These are phyloP conservation scores for Spirogloea muscicola DNA, from an alignment of 139 green algal species.

Conservation along the genomic window DNA sequence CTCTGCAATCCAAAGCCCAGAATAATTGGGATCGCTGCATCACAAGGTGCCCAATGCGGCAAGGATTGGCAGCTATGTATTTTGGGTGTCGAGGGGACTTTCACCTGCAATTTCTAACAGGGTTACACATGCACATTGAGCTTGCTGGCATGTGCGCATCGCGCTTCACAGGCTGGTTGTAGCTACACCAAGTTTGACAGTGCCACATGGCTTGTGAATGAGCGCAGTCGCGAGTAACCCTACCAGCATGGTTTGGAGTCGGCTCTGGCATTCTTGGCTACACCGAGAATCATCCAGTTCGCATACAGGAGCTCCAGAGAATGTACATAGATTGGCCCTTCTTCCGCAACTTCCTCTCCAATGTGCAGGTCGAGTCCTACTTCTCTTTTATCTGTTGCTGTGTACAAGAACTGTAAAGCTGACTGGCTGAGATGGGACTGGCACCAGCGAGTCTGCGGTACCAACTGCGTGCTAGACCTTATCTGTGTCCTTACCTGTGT, in stretches of 20 bases:
- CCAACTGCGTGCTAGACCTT: not conserved
- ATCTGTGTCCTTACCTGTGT: not conserved
- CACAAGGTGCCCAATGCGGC: too few relatives aligned
- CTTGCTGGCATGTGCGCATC: too few relatives aligned
- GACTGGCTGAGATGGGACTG: not conserved
- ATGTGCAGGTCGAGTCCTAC: slow-evolving; percentile 1
- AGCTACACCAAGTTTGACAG: too few relatives aligned
- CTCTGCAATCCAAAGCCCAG: too few relatives aligned
- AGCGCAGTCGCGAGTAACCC: slow-evolving; percentile 74
- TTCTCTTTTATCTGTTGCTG: not conserved
- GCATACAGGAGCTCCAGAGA: slow-evolving; percentile 61
- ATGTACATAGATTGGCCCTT: slow-evolving; percentile 97
- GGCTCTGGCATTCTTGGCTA: slow-evolving; percentile 37
- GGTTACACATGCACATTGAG: too few relatives aligned
- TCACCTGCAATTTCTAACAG: too few relatives aligned
- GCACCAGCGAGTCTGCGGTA: not conserved
- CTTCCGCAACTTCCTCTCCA: slow-evolving; percentile 63
- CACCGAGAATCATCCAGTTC: slow-evolving; percentile 44
- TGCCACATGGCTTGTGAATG: too few relatives aligned
- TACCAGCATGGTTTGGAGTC: slow-evolving; percentile 92
- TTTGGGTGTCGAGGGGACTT: too few relatives aligned
- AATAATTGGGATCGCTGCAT: too few relatives aligned
- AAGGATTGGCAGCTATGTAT: too few relatives aligned
- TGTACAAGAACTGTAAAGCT: not conserved
- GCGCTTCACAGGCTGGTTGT: too few relatives aligned